Conservation (phyloP, 2,329 filamentous ascomycete species). For the Fusarium pseudonygamai region DNA sequence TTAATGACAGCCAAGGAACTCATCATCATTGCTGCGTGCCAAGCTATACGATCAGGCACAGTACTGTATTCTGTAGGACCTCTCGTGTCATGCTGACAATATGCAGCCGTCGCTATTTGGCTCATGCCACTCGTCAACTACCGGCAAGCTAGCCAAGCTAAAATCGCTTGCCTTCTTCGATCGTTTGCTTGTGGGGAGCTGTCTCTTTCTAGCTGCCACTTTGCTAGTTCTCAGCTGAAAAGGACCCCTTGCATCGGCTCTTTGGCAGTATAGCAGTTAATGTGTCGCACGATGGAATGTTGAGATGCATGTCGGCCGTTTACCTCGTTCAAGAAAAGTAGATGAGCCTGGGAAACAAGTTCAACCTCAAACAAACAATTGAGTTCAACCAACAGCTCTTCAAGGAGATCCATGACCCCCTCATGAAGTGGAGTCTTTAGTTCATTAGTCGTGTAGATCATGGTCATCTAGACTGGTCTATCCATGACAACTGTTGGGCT, state of each 20-base stretch:
- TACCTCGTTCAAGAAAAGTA: slow-evolving; percentile 1
- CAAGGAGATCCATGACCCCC: neutral
- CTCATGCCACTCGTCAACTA: neutral
- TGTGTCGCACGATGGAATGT: neutral
- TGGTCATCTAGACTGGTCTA: neutral
- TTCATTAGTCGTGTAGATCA: slow-evolving; percentile 12
- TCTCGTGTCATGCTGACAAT: slow-evolving; percentile 10
- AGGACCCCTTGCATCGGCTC: slow-evolving; percentile 8
- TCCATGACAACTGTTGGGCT: neutral
- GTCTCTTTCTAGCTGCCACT: neutral
- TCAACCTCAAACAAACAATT: neutral
- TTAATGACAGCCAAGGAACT: neutral
- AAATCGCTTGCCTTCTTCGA: neutral
- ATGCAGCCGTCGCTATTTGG: neutral
- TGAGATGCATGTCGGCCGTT: neutral
- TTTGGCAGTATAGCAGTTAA: neutral
- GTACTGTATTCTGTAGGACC: neutral
- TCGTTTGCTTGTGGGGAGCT: neutral
- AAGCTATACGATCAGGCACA: slow-evolving; percentile 15
- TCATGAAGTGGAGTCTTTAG: neutral
- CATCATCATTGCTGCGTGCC: neutral
- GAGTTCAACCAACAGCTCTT: neutral
- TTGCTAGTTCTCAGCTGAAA: slow-evolving; percentile 11
- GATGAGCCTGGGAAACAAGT: neutral
- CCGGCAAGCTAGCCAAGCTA: neutral